Base-by-base conservation (phyloP, 495 filamentous ascomycete genomes). In the Aspergillus hancockii region DNA sequence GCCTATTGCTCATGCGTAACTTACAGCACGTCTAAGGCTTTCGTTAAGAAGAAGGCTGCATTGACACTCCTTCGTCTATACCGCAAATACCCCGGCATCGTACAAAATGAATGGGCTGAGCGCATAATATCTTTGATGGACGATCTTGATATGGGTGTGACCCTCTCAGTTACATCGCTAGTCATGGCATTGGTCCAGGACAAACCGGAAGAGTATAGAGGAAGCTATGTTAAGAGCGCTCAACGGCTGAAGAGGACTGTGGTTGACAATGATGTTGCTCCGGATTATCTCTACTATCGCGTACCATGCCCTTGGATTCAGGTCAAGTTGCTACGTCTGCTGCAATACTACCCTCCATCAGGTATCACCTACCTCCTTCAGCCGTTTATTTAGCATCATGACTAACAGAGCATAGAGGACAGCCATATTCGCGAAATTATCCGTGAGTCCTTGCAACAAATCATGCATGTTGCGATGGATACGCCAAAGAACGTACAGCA, bases 41-140 rank as follows among this genome's bases (percentile, higher is more conserved):
- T 99, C 55, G 95, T 99, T 30, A 99, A 98, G 79, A 99, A 99
- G 81, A 99, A 99, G 80, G 93, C 95, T 6, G 95, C 95, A 5
- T 80, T 99, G 25, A 99, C 95, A 2, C 79, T 99, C n/a, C 86
- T 99, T 25, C 89, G 95, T 47, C 75, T 99, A 14, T 99, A 96
- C 76, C 89, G 95, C 55, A 99, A 98, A 77, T 88, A 93, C 65
- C 90, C 92, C 0, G 86, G 82, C 54, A 97, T 98, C 64, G 90
- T 99, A 12, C 91, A 96, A 70, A 90, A 89, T 47, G 91, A 97
- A 79, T 99, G 95, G 94, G 89, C 92, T 0, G 95, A 98, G 71
- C 81, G 95, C 46, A 97, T 99, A 65, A 96, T 99, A 70, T 93
- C 93, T 2, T 79, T 99, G 16, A 98, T 99, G 95, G 95, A 99